Evolutionary conservation across 2,329 filamentous ascomycete species (phyloP).

Genomic region (Ambrosiella cleistominuta): DNA sequence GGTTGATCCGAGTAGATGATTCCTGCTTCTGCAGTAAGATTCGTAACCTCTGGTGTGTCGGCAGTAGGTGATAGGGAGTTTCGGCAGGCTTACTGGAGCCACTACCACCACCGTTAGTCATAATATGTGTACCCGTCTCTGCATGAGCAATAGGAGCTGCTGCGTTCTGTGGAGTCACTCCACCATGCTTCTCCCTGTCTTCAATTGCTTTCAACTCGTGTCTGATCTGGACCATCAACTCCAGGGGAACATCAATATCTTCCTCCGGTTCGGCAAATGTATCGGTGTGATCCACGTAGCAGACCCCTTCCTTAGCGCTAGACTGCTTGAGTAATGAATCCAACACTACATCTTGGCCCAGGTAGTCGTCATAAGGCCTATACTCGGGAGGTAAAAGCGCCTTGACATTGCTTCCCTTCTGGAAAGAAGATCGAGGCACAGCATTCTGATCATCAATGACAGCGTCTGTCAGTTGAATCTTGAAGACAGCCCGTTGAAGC

Average conservation of each 20-base stretch:
- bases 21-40: background rate
- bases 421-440: slow-evolving; percentile 43
- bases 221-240: background rate
- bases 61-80: background rate
- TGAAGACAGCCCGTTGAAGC: slow-evolving; percentile 62
- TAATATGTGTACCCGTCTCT: background rate
- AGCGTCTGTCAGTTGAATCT: slow-evolving; percentile 58
- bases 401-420: slow-evolving; percentile 16
- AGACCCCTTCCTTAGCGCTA: background rate
- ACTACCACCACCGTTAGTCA: background rate
- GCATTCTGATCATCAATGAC: slow-evolving; percentile 75
- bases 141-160: background rate
- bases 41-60: background rate
- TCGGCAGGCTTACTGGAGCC: background rate
- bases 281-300: slow-evolving; percentile 10
- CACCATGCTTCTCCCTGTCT: slow-evolving; percentile 2
- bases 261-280: slow-evolving; percentile 10
- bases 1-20: background rate
- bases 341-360: slow-evolving; percentile 11
- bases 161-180: background rate
- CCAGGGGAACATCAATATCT: slow-evolving; percentile 5
- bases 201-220: slow-evolving; percentile 2
- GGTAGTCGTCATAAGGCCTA: slow-evolving; percentile 4
- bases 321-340: slow-evolving; percentile 29
- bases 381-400: background rate